phyloP scores from a whole-genome alignment of 163 green algal species.

The Picocystis sp. region DNA sequence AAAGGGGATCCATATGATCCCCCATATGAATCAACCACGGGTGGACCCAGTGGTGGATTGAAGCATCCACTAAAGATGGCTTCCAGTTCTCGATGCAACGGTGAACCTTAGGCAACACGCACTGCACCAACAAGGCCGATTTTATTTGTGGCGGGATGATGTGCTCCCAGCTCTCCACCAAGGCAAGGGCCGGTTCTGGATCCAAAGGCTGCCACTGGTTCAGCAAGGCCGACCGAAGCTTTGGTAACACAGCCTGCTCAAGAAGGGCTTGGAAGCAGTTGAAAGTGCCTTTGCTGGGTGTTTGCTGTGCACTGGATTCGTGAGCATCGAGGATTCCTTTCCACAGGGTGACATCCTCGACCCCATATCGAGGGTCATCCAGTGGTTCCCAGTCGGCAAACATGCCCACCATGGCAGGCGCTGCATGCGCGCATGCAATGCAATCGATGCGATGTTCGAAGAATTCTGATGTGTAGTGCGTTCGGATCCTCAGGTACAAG shows the following conservation, averaged over 20 bases:
- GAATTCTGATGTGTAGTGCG: constrained; percentile 56
- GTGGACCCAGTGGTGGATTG: constrained; percentile 87
- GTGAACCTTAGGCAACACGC: constrained; percentile 67
- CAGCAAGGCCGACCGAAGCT: constrained; percentile 17
- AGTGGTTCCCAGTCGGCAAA: constrained; percentile 59
- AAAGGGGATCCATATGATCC: constrained; percentile 50
- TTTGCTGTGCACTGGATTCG: too few relatives aligned
- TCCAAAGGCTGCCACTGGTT: constrained; percentile 62
- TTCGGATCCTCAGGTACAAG: constrained; percentile 31
- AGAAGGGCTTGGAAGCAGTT: too few relatives aligned
- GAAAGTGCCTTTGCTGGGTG: too few relatives aligned
- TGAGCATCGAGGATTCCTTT: neutral
- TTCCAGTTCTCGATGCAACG: constrained; percentile 66
- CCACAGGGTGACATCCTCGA: constrained; percentile 5
- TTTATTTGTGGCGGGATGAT: constrained; percentile 34
- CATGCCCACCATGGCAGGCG: constrained; percentile 22
- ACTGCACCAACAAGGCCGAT: constrained; percentile 39
- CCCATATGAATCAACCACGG: constrained; percentile 80
- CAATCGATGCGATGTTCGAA: constrained; percentile 55
- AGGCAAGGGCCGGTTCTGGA: constrained; percentile 50
- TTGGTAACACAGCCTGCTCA: too few relatives aligned
- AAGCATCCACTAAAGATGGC: constrained; percentile 52
- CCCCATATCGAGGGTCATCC: constrained; percentile 26
- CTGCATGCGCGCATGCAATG: constrained; percentile 41
- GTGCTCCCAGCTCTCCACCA: constrained; percentile 53